A percentile compares a stretch with the other conserved stretches of the same genome.
phyloP scores from a whole-genome alignment of 2,329 filamentous ascomycete genomes.

The Fusarium heterosporum region DNA sequence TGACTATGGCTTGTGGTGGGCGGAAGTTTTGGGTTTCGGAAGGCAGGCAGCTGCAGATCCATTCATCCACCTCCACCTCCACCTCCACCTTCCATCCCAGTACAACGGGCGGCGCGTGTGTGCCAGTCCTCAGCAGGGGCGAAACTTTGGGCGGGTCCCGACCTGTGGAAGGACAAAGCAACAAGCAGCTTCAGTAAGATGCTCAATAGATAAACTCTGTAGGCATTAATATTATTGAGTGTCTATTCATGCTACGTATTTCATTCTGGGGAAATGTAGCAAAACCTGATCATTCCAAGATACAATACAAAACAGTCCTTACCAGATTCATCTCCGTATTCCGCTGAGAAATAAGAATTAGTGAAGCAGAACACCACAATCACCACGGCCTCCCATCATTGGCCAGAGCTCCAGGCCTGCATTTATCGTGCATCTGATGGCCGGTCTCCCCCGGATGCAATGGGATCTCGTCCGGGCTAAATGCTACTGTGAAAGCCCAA shows the following conservation, averaged over 20 bases:
- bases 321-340: neutral
- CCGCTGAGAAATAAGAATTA: conserved; percentile 41
- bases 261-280: neutral
- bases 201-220: neutral
- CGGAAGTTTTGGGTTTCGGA: conserved; percentile 36
- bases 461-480: conserved; percentile 23
- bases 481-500: neutral
- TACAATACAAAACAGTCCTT: conserved; percentile 1
- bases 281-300: neutral
- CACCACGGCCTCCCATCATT: conserved; percentile 14
- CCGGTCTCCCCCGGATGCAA: conserved; percentile 30
- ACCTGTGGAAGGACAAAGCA: conserved; percentile 3
- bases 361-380: conserved; percentile 35
- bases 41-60: conserved; percentile 35
- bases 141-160: conserved; percentile 18
- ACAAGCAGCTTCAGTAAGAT: neutral
- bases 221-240: neutral
- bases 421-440: conserved; percentile 36
- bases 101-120: conserved; percentile 12
- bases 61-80: conserved; percentile 11
- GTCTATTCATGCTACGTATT: too few species aligned
- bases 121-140: conserved; percentile 22
- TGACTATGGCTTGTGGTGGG: conserved; percentile 20
- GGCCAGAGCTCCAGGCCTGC: conserved; percentile 28
- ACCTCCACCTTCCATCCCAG: neutral